Evolutionary conservation across 495 filamentous ascomycete genomes (phyloP).

Genomic region (Neurospora sp.): DNA sequence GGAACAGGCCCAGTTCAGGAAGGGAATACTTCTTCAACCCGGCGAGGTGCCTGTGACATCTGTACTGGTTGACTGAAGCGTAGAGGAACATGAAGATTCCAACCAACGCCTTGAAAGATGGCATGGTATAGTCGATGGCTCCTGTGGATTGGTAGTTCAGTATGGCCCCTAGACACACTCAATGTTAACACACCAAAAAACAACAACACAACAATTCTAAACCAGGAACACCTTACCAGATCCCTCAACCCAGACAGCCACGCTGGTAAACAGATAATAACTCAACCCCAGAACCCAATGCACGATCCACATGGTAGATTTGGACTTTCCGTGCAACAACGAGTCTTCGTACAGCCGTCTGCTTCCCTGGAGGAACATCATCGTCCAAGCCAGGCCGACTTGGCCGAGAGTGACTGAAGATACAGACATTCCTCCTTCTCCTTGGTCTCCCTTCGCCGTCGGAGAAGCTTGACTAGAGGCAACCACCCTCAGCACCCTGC

Average conservation of each 20-base stretch:
- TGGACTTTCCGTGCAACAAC: slow-evolving; percentile 50
- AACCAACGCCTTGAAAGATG: slow-evolving; percentile 49
- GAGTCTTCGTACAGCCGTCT: slow-evolving; percentile 68
- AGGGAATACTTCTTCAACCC: slow-evolving; percentile 77
- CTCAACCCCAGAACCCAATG: slow-evolving; percentile 71
- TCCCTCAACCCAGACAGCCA: slow-evolving; percentile 83
- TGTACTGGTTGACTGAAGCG: slow-evolving; percentile 69
- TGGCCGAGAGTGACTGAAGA: slow-evolving; percentile 48
- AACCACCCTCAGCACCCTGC: slow-evolving; percentile 38
- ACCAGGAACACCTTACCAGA: slow-evolving; percentile 42
- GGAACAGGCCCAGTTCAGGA: slow-evolving; percentile 58
- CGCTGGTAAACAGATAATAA: slow-evolving; percentile 63
- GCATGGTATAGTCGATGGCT: slow-evolving; percentile 28
- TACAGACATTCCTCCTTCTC: background rate
- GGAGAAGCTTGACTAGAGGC: slow-evolving; percentile 26
- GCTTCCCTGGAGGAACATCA: slow-evolving; percentile 64
- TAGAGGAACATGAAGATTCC: slow-evolving; percentile 58
- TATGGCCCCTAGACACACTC: slow-evolving; percentile 13
- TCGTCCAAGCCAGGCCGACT: slow-evolving; percentile 53
- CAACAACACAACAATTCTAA: background rate
- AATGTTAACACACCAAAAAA: slow-evolving; percentile 9
- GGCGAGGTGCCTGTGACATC: slow-evolving; percentile 70
- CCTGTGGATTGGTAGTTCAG: slow-evolving; percentile 22
- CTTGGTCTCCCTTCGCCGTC: background rate
- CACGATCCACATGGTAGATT: slow-evolving; percentile 66